These are phyloP conservation scores for Toxicodendron radicans DNA, from an alignment of 345 rosid species.

Conservation along the genomic window DNA sequence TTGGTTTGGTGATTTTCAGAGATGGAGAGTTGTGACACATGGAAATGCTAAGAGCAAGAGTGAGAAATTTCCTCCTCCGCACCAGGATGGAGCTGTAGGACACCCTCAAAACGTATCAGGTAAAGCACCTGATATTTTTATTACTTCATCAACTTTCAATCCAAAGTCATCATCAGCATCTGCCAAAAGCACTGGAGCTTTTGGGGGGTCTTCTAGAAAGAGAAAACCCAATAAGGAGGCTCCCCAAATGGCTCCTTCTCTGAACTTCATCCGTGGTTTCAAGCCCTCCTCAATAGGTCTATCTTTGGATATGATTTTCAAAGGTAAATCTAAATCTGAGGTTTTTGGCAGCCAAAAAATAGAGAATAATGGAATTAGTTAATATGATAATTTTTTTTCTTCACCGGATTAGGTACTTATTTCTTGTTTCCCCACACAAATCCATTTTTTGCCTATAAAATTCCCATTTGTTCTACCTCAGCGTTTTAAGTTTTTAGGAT, in stretches of 20 bases:
- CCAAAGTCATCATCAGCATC: slow-evolving; percentile 45
- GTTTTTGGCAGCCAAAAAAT: slow-evolving; percentile 47
- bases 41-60: slow-evolving; percentile 79
- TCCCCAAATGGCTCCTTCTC: slow-evolving; percentile 41
- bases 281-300: slow-evolving; percentile 54
- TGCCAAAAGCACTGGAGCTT: slow-evolving; percentile 30
- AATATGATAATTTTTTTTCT: not conserved
- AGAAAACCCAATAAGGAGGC: slow-evolving; percentile 45
- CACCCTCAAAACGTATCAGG: slow-evolving; percentile 41
- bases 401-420: slow-evolving; percentile 9
- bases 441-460: slow-evolving; percentile 12
- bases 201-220: slow-evolving; percentile 43
- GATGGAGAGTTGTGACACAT: slow-evolving; percentile 51
- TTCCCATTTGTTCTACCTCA: slow-evolving; percentile 27
- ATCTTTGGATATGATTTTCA: slow-evolving; percentile 56
- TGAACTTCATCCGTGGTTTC: slow-evolving; percentile 49
- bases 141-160: slow-evolving; percentile 34
- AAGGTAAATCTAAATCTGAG: slow-evolving; percentile 60
- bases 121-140: slow-evolving; percentile 45
- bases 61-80: slow-evolving; percentile 96
- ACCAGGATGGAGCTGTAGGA: slow-evolving; percentile 83
- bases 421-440: slow-evolving; percentile 10
- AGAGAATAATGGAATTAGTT: slow-evolving; percentile 18
- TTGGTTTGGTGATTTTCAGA: slow-evolving; percentile 32
- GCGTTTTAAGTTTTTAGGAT: slow-evolving; percentile 18